A percentile compares a stretch with the other conserved stretches of the same genome.
Conservation (phyloP, 2,329 filamentous ascomycete species). For the Diplodia seriata region DNA sequence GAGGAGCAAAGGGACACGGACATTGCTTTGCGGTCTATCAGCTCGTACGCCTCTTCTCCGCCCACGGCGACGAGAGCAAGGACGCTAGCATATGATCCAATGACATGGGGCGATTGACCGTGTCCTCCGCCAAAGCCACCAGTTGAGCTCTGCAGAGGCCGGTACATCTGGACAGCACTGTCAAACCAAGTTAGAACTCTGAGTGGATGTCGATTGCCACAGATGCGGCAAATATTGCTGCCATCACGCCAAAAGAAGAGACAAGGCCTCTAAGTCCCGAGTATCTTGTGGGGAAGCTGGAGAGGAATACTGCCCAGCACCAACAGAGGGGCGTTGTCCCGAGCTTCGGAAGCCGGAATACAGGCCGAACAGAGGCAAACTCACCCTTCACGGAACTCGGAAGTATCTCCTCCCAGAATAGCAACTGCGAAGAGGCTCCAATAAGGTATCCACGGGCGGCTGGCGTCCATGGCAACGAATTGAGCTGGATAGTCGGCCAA, state of each 20-base stretch:
- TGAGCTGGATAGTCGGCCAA: constrained; percentile 68
- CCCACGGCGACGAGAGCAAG: constrained; percentile 81
- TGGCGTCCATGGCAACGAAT: constrained; percentile 81
- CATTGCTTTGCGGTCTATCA: constrained; percentile 82
- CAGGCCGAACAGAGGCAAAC: constrained; percentile 37
- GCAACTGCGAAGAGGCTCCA: constrained; percentile 82
- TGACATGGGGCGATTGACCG: constrained; percentile 86
- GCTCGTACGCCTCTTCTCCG: constrained; percentile 72
- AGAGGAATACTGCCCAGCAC: constrained; percentile 72
- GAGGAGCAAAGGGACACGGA: constrained; percentile 41
- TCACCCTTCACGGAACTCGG: constrained; percentile 67
- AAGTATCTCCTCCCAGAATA: constrained; percentile 65
- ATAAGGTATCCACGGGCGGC: constrained; percentile 91
- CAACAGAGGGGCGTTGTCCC: background rate
- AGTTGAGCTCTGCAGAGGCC: constrained; percentile 77
- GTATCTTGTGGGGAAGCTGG: constrained; percentile 68
- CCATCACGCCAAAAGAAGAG: background rate
- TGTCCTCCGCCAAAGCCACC: constrained; percentile 96
- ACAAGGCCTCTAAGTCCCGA: constrained; percentile 32
- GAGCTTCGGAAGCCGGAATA: background rate
- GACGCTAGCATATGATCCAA: constrained; percentile 84
- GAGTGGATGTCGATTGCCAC: no score
- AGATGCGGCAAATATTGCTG: background rate
- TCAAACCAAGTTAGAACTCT: constrained; percentile 11
- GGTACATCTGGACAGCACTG: constrained; percentile 74